These are phyloP conservation scores for Staphylotrichum tortipilum DNA, from an alignment of 495 filamentous ascomycete genomes.

Conservation along the genomic window DNA sequence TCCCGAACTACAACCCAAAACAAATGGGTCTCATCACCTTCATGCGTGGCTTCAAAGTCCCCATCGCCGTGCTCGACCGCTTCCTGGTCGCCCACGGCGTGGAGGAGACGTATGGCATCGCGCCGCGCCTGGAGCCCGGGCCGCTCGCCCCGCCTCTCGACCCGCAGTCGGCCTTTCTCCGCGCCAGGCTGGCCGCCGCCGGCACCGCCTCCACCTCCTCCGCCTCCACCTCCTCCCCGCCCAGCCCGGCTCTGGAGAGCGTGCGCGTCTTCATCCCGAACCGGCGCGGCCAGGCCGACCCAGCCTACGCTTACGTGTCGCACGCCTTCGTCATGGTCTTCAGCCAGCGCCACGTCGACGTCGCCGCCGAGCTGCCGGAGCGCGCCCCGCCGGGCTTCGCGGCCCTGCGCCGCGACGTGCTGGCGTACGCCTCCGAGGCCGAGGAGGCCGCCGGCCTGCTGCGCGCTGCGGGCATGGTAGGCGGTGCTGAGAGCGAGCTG, in stretches of 20 bases:
- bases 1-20: no score
- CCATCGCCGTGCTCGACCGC: no score
- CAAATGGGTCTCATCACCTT: no score
- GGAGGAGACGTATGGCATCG: no score
- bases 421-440: not conserved
- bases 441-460: not conserved
- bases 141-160: not conserved
- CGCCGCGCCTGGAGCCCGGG: no score
- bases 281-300: not conserved
- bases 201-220: not conserved
- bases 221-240: not conserved
- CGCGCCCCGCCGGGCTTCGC: not conserved
- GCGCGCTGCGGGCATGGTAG: not conserved
- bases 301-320: not conserved
- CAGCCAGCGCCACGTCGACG: not conserved
- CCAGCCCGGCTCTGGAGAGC: not conserved
- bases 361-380: not conserved
- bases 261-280: not conserved
- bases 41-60: no score
- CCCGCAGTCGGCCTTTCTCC: no score
- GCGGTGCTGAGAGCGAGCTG: no score
- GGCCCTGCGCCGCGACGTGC: not conserved
- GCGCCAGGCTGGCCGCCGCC: no score
- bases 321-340: constrained; percentile 1
- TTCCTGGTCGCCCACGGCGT: no score